These are phyloP conservation scores for Pseudozyma sp. DNA, from an alignment of 1,284 basidiomycete species.

Conservation along the genomic window DNA sequence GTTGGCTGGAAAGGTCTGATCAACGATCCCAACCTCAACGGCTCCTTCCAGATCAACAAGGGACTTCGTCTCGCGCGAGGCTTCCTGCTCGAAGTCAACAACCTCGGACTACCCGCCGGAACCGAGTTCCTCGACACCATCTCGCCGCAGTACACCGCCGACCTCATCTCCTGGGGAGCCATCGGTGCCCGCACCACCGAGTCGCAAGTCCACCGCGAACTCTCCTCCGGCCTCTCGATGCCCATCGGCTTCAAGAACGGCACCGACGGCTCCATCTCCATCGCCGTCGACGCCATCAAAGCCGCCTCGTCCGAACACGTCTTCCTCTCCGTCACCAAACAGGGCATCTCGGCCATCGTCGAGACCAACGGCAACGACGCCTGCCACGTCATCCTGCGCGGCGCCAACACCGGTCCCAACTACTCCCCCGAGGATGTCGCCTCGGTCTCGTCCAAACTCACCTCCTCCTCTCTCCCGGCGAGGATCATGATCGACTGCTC, in stretches of 20 bases:
- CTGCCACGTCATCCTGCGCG: conserved; percentile 68
- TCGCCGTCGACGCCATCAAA: conserved; percentile 94
- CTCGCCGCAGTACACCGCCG: conserved; percentile 92
- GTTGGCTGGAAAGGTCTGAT: conserved; percentile 99
- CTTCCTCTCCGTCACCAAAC: conserved; percentile 97
- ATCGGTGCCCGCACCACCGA: conserved; percentile 84
- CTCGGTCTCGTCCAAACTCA: conserved; percentile 49
- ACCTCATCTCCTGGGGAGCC: conserved; percentile 95
- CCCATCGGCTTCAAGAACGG: conserved; percentile 81
- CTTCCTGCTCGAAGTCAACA: conserved; percentile 77
- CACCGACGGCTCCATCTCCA: conserved; percentile 66
- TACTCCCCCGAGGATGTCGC: conserved; percentile 58
- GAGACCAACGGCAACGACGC: conserved; percentile 67
- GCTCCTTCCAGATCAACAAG: conserved; percentile 90
- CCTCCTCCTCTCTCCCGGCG: conserved; percentile 46
- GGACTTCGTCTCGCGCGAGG: conserved; percentile 90
- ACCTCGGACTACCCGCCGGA: conserved; percentile 69
- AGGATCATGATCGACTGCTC: conserved; percentile 80
- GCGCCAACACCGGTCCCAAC: conserved; percentile 67
- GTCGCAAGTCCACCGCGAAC: conserved; percentile 90
- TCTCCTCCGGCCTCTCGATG: conserved; percentile 87
- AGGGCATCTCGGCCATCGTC: conserved; percentile 74
- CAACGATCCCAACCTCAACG: conserved; percentile 88
- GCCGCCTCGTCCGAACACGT: conserved; percentile 90
- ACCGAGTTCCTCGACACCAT: conserved; percentile 77